Percentiles rank a stretch among this genome's conserved stretches.
Evolutionary conservation across 1,284 basidiomycete genomes (phyloP).

Genomic region (Microbotryum scabiosae): DNA sequence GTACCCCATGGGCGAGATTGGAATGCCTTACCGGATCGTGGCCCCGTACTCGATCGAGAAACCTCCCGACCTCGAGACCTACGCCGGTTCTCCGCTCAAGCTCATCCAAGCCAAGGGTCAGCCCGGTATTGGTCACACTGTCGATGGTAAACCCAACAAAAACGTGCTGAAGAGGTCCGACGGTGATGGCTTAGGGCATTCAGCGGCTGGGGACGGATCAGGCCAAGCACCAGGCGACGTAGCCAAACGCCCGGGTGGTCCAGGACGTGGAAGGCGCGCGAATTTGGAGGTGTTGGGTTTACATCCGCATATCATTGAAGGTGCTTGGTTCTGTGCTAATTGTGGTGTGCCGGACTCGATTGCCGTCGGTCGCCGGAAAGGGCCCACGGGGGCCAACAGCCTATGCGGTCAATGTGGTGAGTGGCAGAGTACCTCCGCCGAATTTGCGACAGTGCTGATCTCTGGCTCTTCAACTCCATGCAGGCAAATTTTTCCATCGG

Average conservation of each 20-base stretch:
- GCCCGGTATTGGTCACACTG: neutral
- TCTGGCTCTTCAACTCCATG: neutral
- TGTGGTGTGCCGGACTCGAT: conserved; percentile 74
- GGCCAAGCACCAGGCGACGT: neutral
- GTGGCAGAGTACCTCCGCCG: conserved; percentile 37
- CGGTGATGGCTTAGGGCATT: neutral
- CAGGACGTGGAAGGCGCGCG: neutral
- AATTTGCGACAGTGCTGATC: neutral
- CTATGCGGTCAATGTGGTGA: conserved; percentile 85
- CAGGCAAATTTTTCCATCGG: conserved; percentile 77
- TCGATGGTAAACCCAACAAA: neutral
- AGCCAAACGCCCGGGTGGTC: conserved; percentile 2
- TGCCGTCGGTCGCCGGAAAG: conserved; percentile 73
- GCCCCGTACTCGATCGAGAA: conserved; percentile 4
- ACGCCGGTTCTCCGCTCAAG: conserved; percentile 8
- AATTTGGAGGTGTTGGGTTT: conserved; percentile 13
- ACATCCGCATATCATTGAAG: conserved; percentile 69
- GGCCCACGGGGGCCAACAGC: conserved; percentile 78
- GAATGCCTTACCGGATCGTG: conserved; percentile 54
- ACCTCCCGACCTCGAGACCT: conserved; percentile 12
- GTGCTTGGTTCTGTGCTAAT: conserved; percentile 85
- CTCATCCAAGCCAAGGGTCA: conserved; percentile 2
- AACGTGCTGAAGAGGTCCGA: conserved; percentile 1
- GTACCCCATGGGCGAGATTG: conserved; percentile 49
- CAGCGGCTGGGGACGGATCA: neutral